phyloP scores from a whole-genome alignment of 2,329 filamentous ascomycete genomes.

The Ascochyta clinopodiicola region DNA sequence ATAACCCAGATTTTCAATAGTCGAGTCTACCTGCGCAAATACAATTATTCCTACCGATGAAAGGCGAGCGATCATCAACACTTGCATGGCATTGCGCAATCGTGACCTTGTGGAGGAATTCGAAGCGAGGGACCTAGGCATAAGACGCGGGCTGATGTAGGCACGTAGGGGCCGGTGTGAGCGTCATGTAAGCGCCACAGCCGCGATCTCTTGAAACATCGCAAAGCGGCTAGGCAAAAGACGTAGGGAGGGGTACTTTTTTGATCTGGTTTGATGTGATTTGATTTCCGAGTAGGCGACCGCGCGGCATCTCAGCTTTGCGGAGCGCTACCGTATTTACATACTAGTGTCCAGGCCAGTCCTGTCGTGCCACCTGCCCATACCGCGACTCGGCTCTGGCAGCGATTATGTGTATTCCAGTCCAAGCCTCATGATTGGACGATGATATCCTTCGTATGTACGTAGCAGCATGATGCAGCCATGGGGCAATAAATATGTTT shows the following conservation, averaged over 20 bases:
- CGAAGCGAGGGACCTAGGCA: not conserved
- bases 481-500: slow-evolving; percentile 5
- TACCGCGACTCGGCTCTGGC: slow-evolving; percentile 12
- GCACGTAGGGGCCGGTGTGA: not conserved
- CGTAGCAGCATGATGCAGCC: slow-evolving; percentile 14
- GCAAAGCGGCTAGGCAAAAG: not conserved
- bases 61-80: not conserved
- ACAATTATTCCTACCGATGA: not conserved
- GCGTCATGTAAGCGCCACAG: not conserved
- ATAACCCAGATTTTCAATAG: no score
- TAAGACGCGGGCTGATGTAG: not conserved
- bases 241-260: not conserved
- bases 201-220: not conserved
- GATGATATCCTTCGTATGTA: slow-evolving; percentile 15
- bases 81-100: not conserved
- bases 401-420: slow-evolving; percentile 12
- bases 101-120: not conserved
- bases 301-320: slow-evolving; percentile 5
- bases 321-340: not conserved
- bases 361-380: not conserved
- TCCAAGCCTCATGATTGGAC: not conserved
- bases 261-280: slow-evolving; percentile 1
- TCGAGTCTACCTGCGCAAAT: no score
- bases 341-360: not conserved
- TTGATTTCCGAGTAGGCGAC: not conserved